A percentile compares a stretch with the other conserved stretches of the same genome.
Evolutionary conservation across 2,329 filamentous ascomycete species (phyloP).

Genomic region (Colletotrichum lini): DNA sequence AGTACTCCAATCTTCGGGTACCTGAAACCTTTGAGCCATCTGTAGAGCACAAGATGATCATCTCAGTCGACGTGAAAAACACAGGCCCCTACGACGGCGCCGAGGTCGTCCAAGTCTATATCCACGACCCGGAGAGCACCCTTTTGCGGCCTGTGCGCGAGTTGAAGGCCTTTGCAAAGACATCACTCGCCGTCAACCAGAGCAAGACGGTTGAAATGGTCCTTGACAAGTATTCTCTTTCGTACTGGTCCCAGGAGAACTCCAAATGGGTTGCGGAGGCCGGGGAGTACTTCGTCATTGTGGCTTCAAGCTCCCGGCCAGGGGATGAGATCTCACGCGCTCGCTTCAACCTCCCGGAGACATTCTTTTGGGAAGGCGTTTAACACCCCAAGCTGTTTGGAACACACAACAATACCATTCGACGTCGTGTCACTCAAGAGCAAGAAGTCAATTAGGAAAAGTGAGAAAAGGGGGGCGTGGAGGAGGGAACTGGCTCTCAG

Average conservation of each 20-base stretch:
- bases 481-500: no score
- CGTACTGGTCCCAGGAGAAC: constrained; percentile 79
- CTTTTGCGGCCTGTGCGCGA: constrained; percentile 73
- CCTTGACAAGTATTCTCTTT: constrained; percentile 50
- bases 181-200: constrained; percentile 72
- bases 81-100: constrained; percentile 30
- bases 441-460: no score
- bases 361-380: constrained; percentile 41
- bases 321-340: constrained; percentile 30
- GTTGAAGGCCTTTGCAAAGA: constrained; percentile 76
- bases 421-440: no score
- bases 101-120: constrained; percentile 69
- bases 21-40: constrained; percentile 48
- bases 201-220: constrained; percentile 67
- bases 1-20: constrained; percentile 65
- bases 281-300: constrained; percentile 74
- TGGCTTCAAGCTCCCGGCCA: constrained; percentile 50
- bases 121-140: constrained; percentile 56
- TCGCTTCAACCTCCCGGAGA: constrained; percentile 24
- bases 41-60: constrained; percentile 59
- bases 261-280: constrained; percentile 76
- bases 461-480: no score
- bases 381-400: background rate
- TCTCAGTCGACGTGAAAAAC: constrained; percentile 39
- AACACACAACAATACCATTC: background rate